phyloP scores from a whole-genome alignment of 169 alveolate genomes.

The Besnoitia besnoiti region DNA sequence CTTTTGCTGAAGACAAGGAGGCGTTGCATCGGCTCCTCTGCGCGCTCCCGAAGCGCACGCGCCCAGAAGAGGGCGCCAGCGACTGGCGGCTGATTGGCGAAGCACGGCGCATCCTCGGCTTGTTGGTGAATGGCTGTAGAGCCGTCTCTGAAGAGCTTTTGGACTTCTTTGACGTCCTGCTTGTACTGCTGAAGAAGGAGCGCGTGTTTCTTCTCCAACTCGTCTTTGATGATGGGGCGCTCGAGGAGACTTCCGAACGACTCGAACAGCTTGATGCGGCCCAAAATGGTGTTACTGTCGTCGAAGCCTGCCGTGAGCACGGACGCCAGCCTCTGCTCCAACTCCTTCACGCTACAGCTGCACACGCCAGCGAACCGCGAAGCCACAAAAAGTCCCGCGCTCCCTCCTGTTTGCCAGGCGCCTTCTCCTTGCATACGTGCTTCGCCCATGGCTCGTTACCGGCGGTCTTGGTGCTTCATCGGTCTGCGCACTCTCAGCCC shows the following conservation, averaged over 20 bases:
- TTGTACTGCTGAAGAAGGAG: constrained; percentile 86
- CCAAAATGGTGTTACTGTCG: constrained; percentile 88
- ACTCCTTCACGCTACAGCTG: constrained; percentile 79
- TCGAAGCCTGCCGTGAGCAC: constrained; percentile 89
- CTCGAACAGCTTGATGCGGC: constrained; percentile 89
- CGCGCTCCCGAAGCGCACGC: constrained; percentile 86
- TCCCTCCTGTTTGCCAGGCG: neutral
- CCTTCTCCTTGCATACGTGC: too few species aligned
- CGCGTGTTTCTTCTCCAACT: constrained; percentile 90
- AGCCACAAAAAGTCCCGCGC: neutral
- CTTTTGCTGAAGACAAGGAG: constrained; percentile 82
- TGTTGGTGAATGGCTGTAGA: constrained; percentile 82
- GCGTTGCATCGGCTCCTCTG: constrained; percentile 90
- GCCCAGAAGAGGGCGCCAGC: constrained; percentile 96
- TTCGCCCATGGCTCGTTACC: too few species aligned
- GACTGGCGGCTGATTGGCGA: constrained; percentile 93
- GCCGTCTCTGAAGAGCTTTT: constrained; percentile 84
- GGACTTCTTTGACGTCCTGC: constrained; percentile 86
- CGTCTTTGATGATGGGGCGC: constrained; percentile 92
- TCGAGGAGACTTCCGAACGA: constrained; percentile 83
- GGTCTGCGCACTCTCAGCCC: too few species aligned
- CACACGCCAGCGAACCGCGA: neutral
- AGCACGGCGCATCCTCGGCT: constrained; percentile 82
- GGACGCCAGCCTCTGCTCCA: constrained; percentile 91
- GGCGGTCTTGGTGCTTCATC: too few species aligned